These are phyloP conservation scores for Spergularia bocconei DNA, from an alignment of 148 eudicot genomes.

Conservation along the genomic window DNA sequence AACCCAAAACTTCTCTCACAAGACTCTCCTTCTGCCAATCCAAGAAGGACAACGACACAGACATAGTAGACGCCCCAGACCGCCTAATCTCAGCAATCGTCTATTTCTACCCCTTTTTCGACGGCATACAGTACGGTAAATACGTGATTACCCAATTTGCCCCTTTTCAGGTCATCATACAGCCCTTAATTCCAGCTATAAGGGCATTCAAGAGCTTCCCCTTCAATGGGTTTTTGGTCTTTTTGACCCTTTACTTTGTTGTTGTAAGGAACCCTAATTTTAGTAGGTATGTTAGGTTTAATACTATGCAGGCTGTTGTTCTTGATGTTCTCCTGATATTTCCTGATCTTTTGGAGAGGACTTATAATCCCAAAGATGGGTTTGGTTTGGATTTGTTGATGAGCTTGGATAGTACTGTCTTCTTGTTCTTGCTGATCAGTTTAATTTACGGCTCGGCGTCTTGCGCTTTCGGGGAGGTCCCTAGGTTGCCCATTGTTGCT, in stretches of 20 bases:
- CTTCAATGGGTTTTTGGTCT: slow-evolving; percentile 70
- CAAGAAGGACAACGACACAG: slow-evolving; percentile 31
- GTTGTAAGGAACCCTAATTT: slow-evolving; percentile 85
- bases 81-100: slow-evolving; percentile 78
- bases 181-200: slow-evolving; percentile 76
- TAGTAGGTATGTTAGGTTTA: slow-evolving; percentile 85
- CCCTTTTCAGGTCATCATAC: slow-evolving; percentile 65
- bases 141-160: slow-evolving; percentile 65
- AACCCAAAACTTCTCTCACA: slow-evolving; percentile 21
- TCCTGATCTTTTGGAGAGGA: slow-evolving; percentile 82
- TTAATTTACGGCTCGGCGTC: slow-evolving; percentile 77
- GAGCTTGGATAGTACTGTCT: slow-evolving; percentile 94
- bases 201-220: slow-evolving; percentile 83
- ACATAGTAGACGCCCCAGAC: slow-evolving; percentile 64
- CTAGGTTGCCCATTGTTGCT: slow-evolving; percentile 90
- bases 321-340: slow-evolving; percentile 84
- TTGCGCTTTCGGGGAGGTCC: slow-evolving; percentile 75
- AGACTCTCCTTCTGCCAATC: slow-evolving; percentile 32
- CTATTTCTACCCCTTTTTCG: slow-evolving; percentile 92
- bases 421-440: slow-evolving; percentile 69
- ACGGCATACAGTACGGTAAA: slow-evolving; percentile 84
- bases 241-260: slow-evolving; percentile 71
- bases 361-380: slow-evolving; percentile 62
- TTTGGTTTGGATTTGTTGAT: slow-evolving; percentile 81
- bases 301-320: slow-evolving; percentile 91